Conservation (phyloP, 2,329 filamentous ascomycete genomes). For the Monilinia laxa region DNA sequence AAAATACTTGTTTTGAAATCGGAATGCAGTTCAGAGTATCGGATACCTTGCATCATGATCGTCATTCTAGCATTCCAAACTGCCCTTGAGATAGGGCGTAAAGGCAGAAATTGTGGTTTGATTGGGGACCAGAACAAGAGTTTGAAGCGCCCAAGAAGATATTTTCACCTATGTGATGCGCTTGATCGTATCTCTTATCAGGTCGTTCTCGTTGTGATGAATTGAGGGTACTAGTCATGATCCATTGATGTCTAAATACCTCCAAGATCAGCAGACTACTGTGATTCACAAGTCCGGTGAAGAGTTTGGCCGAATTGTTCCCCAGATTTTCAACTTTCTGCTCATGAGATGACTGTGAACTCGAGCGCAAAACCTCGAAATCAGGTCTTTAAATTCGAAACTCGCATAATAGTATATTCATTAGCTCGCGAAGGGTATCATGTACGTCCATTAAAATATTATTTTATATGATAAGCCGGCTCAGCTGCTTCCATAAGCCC, state of each 20-base stretch:
- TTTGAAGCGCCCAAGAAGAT: too few relatives aligned
- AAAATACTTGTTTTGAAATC: too few relatives aligned
- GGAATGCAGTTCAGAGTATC: too few relatives aligned
- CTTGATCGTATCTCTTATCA: too few relatives aligned
- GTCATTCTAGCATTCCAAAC: too few relatives aligned
- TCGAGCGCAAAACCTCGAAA: background rate
- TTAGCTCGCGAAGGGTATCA: background rate
- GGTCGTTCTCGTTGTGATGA: too few relatives aligned
- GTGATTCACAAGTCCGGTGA: background rate
- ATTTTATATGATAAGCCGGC: conserved; percentile 3
- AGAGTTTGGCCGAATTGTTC: background rate
- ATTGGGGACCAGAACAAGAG: too few relatives aligned
- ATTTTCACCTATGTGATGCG: too few relatives aligned
- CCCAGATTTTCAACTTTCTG: background rate
- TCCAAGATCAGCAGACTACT: background rate
- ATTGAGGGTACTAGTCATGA: too few relatives aligned
- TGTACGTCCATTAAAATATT: background rate
- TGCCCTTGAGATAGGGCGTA: too few relatives aligned
- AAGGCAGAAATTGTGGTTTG: too few relatives aligned
- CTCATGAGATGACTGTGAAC: background rate
- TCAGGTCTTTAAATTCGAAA: background rate
- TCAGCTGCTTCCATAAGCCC: background rate
- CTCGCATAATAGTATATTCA: background rate
- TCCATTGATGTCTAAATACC: background rate
- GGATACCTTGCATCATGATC: too few relatives aligned